Evolutionary conservation across 352 stramenopile species (phyloP).

Genomic region (Phytophthora podocarpi): DNA sequence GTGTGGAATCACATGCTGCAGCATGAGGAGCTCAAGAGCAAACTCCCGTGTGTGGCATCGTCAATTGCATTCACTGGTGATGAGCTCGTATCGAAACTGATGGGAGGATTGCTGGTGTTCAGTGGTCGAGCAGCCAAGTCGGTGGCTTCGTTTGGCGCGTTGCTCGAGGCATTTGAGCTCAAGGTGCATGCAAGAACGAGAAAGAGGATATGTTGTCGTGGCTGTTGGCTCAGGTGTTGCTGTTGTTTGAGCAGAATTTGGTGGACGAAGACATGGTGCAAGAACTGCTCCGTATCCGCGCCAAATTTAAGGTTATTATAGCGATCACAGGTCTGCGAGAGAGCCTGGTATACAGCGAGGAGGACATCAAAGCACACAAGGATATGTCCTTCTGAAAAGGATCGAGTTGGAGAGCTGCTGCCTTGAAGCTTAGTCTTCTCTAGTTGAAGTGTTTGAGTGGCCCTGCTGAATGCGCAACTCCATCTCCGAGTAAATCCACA

Average conservation of each 20-base stretch:
- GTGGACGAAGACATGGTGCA: conserved; percentile 81
- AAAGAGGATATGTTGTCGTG: not conserved
- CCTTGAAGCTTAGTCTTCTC: not conserved
- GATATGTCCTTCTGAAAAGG: conserved; percentile 80
- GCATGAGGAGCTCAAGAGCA: conserved; percentile 32
- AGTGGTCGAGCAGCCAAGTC: conserved; percentile 66
- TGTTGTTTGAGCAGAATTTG: conserved; percentile 55
- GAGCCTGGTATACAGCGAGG: conserved; percentile 67
- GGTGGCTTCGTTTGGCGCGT: conserved; percentile 54
- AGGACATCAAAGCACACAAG: conserved; percentile 77
- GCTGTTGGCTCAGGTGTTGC: not conserved
- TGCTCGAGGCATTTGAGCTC: conserved; percentile 66
- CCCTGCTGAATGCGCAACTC: too few relatives aligned
- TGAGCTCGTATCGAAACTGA: conserved; percentile 1
- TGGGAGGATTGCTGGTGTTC: not conserved
- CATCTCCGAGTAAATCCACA: too few relatives aligned
- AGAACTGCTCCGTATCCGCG: conserved; percentile 71
- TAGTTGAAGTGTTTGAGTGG: not conserved
- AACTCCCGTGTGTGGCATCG: conserved; percentile 47
- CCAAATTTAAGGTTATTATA: conserved; percentile 86
- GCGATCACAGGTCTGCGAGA: conserved; percentile 58
- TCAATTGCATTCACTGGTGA: not conserved
- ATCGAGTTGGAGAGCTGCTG: conserved; percentile 17
- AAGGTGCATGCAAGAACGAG: conserved; percentile 44
- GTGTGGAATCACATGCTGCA: conserved; percentile 72